A percentile compares a stretch with the other conserved stretches of the same genome.
These are phyloP conservation scores for Schizonepeta tenuifolia DNA, from an alignment of 257 asterid species.

Conservation along the genomic window DNA sequence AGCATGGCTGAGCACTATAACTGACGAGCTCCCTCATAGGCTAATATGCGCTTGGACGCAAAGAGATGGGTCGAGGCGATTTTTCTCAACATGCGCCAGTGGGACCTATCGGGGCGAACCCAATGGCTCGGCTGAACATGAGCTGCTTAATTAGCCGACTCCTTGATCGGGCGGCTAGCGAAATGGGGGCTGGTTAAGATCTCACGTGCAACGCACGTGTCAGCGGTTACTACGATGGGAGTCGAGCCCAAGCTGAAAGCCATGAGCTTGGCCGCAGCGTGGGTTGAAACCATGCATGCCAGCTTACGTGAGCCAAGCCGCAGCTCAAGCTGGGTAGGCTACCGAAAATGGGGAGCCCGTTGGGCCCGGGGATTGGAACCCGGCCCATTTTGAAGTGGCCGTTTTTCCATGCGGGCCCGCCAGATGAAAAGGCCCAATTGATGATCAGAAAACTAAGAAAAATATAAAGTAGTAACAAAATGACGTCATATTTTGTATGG, in stretches of 20 bases:
- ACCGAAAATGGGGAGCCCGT: constrained; percentile 64
- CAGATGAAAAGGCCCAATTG: constrained; percentile 51
- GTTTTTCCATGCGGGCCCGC: constrained; percentile 60
- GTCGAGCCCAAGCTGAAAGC: constrained; percentile 18
- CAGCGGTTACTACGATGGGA: background rate
- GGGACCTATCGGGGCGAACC: constrained; percentile 3
- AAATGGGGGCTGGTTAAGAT: constrained; percentile 1
- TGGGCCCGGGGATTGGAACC: constrained; percentile 55
- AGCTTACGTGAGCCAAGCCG: constrained; percentile 71
- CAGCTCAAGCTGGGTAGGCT: constrained; percentile 60
- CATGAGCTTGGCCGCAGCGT: constrained; percentile 30
- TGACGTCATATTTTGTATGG: constrained; percentile 27
- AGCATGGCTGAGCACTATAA: constrained; percentile 4
- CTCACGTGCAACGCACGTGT: constrained; percentile 6
- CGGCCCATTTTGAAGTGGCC: constrained; percentile 44
- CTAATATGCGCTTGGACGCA: background rate
- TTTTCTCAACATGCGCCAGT: constrained; percentile 3
- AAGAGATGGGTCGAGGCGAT: background rate
- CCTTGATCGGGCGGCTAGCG: constrained; percentile 2
- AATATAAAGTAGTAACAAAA: constrained; percentile 18
- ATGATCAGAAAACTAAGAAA: constrained; percentile 15
- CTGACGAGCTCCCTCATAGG: background rate
- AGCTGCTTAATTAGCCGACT: constrained; percentile 19
- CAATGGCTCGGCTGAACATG: constrained; percentile 19
- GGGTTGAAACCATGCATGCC: constrained; percentile 46